Evolutionary conservation across 495 filamentous ascomycete genomes (phyloP), one percentile per base, ranked within the genome.

Genomic region (Daldinia decipiens): DNA sequence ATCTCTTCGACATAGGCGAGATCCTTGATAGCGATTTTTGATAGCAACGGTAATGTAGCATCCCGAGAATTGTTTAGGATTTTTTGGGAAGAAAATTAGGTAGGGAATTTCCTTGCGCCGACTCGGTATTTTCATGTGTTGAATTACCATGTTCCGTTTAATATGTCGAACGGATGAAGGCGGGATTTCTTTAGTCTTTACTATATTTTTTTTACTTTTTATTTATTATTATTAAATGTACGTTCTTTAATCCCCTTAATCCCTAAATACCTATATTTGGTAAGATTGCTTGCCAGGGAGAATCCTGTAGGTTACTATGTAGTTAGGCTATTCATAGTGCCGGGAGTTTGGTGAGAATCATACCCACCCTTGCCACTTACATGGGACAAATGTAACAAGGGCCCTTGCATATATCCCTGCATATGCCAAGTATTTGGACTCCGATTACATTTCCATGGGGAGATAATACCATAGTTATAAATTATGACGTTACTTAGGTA

Each of bases 291-390:
- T 24, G 43, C 9, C 15, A 17, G 43, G 43, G 43, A 21, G 8
- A 47, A 47, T 47, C 43, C 43, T 47, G 3, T 9, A 47, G n/a
- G n/a, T n/a, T n/a, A n/a, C n/a, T n/a, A n/a, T n/a, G n/a, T n/a
- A n/a, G n/a, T n/a, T n/a, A n/a, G 9, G 19, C 43, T 47, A 47
- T 47, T 47, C 43, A 47, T 47, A 47, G 43, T 24, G 43, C 43
- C 17, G 43, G 43, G 17, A 47, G 43, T 24, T 24, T 47, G 43
- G 8, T 47, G 43, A 21, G 43, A 47, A 47, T 47, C 43, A 24
- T 47, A 47, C 43, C 19, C 43, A 47, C 43, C 43, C 9, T 12
- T 47, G 19, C 19, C 17, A 47, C 43, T 19, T 24, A 24, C 43
- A 11, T 19, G 0, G 5, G 9, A 47, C 24, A 6, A 17, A 21